phyloP scores from a whole-genome alignment of 768 basidiomycete genomes.

The Sutorius australiensis region DNA sequence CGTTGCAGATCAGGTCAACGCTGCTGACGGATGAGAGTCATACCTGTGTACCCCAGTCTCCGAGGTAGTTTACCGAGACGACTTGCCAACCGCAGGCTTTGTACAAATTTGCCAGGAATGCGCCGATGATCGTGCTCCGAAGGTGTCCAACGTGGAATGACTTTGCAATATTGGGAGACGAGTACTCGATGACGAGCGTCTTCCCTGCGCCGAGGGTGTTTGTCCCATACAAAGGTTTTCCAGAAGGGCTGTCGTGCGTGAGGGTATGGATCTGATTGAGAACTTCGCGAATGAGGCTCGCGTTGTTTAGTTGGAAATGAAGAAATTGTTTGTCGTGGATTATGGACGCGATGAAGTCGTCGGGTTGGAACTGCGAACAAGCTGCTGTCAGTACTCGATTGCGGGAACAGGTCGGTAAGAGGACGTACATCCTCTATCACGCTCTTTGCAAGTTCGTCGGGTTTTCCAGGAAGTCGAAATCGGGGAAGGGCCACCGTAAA shows the following conservation, averaged over 20 bases:
- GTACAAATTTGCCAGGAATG: conserved; percentile 88
- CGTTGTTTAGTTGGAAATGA: conserved; percentile 69
- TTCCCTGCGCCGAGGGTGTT: conserved; percentile 78
- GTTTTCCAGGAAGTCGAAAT: conserved; percentile 80
- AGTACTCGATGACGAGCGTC: conserved; percentile 85
- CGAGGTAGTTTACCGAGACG: conserved; percentile 88
- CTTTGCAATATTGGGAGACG: conserved; percentile 96
- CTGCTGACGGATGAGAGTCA: too few relatives aligned
- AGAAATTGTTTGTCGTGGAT: conserved; percentile 76
- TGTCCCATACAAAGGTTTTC: conserved; percentile 73
- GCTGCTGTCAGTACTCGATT: neutral
- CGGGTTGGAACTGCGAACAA: conserved; percentile 68
- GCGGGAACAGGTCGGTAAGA: too few relatives aligned
- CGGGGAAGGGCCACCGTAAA: conserved; percentile 90
- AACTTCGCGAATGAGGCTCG: conserved; percentile 59
- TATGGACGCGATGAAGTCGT: conserved; percentile 72
- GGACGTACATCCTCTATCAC: conserved; percentile 67
- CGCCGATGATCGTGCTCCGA: conserved; percentile 98
- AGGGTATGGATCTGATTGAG: conserved; percentile 72
- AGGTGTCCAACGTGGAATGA: conserved; percentile 97
- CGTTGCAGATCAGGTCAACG: neutral
- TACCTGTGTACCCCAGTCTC: conserved; percentile 98
- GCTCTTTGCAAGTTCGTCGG: conserved; percentile 70
- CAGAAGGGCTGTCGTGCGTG: conserved; percentile 58
- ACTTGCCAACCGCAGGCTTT: conserved; percentile 92